Conservation (phyloP, 2,329 filamentous ascomycete genomes). For the Bipolaris gigantea region DNA sequence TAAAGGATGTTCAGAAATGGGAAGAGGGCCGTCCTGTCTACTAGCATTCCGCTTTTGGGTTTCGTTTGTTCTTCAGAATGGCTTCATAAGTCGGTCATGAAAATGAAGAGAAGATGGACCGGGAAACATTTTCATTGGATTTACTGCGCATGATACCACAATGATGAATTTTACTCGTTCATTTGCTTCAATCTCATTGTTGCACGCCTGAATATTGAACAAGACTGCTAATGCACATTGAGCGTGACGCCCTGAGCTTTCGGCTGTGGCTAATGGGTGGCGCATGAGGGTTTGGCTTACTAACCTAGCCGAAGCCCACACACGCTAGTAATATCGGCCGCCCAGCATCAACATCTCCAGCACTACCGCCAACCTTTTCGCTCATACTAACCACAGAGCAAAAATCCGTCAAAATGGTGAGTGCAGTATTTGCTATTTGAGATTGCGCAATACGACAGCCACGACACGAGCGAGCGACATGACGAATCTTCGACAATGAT, state of each 20-base stretch:
- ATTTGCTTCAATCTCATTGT: background rate
- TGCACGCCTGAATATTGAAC: background rate
- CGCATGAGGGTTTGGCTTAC: conserved; percentile 15
- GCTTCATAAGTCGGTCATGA: background rate
- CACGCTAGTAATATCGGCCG: conserved; percentile 31
- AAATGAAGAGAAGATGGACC: background rate
- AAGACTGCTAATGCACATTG: background rate
- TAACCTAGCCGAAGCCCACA: conserved; percentile 40
- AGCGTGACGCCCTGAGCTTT: background rate
- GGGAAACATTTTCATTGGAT: conserved; percentile 3
- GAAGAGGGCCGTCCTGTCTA: conserved; percentile 54
- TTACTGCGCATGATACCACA: conserved; percentile 37
- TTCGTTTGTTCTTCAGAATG: conserved; percentile 4
- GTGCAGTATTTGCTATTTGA: conserved; percentile 15
- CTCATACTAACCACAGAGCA: conserved; percentile 40
- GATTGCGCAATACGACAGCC: conserved; percentile 15
- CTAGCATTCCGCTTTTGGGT: conserved; percentile 26
- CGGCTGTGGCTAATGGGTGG: conserved; percentile 23
- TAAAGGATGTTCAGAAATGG: conserved; percentile 46
- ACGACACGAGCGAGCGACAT: conserved; percentile 35
- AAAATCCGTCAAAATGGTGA: conserved; percentile 48
- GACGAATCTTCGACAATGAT: conserved; percentile 24
- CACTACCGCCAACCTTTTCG: conserved; percentile 41
- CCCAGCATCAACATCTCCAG: conserved; percentile 29
- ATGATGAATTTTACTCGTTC: conserved; percentile 4